phyloP scores from a whole-genome alignment of 2,329 filamentous ascomycete species.

The Stachybotrys echinatus region DNA sequence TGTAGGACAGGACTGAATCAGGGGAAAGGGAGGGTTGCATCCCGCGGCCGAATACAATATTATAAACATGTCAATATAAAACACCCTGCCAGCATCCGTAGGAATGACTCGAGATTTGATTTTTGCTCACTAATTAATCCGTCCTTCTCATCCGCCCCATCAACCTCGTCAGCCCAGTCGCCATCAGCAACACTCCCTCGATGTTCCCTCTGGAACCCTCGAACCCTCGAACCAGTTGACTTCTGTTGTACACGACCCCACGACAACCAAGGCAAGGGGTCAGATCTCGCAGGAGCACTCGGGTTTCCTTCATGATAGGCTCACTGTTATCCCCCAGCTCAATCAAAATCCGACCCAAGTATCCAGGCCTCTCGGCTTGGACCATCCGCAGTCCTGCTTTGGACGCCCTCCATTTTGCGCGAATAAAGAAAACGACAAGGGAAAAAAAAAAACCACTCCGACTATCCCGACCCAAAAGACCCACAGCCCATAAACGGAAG shows the following conservation, averaged over 20 bases:
- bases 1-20: too few relatives aligned
- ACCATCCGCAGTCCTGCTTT: background rate
- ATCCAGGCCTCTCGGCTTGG: background rate
- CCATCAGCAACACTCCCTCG: background rate
- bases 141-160: background rate
- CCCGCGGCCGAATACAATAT: too few relatives aligned
- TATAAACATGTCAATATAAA: too few relatives aligned
- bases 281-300: background rate
- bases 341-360: background rate
- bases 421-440: conserved; percentile 7
- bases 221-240: background rate
- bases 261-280: background rate
- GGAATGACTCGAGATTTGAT: background rate
- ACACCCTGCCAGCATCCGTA: too few relatives aligned
- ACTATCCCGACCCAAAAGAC: conserved; percentile 20
- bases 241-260: background rate
- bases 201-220: background rate
- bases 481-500: conserved; percentile 15
- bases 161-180: background rate
- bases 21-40: too few relatives aligned
- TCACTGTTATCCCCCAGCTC: background rate
- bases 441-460: conserved; percentile 17
- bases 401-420: background rate
- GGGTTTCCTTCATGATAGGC: background rate
- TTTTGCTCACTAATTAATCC: background rate